phyloP scores from a whole-genome alignment of 202 grass and related monocot species.

The Musa balbisiana region DNA sequence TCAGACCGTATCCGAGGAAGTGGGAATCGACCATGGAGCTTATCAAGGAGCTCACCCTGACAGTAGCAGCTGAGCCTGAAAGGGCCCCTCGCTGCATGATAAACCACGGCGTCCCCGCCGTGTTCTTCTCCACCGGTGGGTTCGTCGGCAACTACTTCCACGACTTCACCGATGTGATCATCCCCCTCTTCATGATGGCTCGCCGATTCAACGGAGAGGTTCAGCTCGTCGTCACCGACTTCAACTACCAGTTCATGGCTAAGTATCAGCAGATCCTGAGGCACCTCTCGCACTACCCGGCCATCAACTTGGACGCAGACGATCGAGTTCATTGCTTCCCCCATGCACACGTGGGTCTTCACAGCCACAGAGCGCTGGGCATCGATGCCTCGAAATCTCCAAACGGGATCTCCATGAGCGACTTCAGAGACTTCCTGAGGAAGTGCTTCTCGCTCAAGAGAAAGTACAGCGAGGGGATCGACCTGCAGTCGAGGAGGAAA shows the following conservation, averaged over 20 bases:
- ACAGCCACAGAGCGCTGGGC: background rate
- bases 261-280: background rate
- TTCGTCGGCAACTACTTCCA: slow-evolving; percentile 10
- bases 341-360: background rate
- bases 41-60: slow-evolving; percentile 5
- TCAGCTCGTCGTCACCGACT: background rate
- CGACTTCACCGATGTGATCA: slow-evolving; percentile 12
- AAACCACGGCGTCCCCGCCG: slow-evolving; percentile 3
- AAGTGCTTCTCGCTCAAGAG: background rate
- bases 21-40: slow-evolving; percentile 6
- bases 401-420: background rate
- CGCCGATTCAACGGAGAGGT: slow-evolving; percentile 2
- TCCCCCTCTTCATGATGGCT: slow-evolving; percentile 8
- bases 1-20: slow-evolving; percentile 10
- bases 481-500: background rate
- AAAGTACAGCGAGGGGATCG: background rate
- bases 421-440: slow-evolving; percentile 6
- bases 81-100: background rate
- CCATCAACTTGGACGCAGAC: slow-evolving; percentile 7
- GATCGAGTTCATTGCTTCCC: background rate
- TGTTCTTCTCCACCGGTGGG: slow-evolving; percentile 9
- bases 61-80: background rate
- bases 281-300: background rate
- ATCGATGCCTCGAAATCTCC: slow-evolving; percentile 1
- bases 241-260: background rate